phyloP scores from a whole-genome alignment of 768 basidiomycete species.

The Lactarius tabidus region DNA sequence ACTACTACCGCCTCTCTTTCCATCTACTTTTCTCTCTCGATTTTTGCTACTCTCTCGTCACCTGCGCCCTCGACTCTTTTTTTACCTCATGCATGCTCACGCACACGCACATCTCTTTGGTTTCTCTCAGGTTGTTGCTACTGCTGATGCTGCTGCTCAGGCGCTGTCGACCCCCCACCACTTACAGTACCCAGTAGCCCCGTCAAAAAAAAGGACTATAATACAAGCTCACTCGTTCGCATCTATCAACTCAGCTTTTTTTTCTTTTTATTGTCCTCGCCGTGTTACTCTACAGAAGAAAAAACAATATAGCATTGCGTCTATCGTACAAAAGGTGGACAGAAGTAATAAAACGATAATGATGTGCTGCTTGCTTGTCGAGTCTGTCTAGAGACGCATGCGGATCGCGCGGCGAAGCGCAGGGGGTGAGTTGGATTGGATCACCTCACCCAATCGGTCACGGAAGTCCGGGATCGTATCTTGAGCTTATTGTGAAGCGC shows the following conservation, averaged over 20 bases:
- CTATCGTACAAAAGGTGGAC: constrained; percentile 8
- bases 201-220: not conserved
- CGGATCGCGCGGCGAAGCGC: constrained; percentile 15
- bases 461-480: not conserved
- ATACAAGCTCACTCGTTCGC: constrained; percentile 9
- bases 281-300: not conserved
- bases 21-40: not conserved
- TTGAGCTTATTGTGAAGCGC: not conserved
- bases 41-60: not conserved
- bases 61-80: not conserved
- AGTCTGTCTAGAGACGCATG: not conserved
- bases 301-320: not conserved
- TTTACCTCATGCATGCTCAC: not conserved
- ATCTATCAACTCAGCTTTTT: constrained; percentile 19
- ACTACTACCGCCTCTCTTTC: not conserved
- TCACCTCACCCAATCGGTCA: not conserved
- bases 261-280: constrained; percentile 6
- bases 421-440: not conserved
- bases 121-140: not conserved
- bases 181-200: not conserved
- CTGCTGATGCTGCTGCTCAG: not conserved
- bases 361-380: not conserved
- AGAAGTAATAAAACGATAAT: not conserved
- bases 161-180: not conserved
- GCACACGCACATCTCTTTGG: not conserved